phyloP scores from a whole-genome alignment of 331 rosid species.

The Quercus lobata region DNA sequence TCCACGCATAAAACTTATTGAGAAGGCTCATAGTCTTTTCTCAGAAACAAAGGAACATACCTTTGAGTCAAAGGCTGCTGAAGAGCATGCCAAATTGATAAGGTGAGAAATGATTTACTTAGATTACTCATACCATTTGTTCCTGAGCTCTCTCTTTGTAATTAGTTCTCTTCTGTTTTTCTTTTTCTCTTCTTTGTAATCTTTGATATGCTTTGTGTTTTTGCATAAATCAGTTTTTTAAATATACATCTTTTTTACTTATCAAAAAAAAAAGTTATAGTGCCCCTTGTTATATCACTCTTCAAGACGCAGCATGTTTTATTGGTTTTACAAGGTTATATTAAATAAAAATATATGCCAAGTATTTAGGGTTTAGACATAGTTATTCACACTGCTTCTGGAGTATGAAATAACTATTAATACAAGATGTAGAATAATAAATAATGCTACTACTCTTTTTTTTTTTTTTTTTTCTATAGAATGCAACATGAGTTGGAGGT shows the following conservation, averaged over 20 bases:
- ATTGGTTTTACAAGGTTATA: slow-evolving; percentile 8
- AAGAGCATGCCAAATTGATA: slow-evolving; percentile 88
- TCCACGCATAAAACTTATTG: slow-evolving; percentile 84
- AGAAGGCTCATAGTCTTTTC: slow-evolving; percentile 72
- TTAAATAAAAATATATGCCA: slow-evolving; percentile 1
- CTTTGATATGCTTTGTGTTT: too few relatives aligned
- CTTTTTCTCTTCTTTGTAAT: too few relatives aligned
- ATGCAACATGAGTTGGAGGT: slow-evolving; percentile 90
- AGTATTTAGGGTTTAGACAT: neutral
- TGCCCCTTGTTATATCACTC: slow-evolving; percentile 7
- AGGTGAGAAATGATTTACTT: slow-evolving; percentile 49
- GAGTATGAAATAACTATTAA: slow-evolving; percentile 7
- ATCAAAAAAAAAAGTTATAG: neutral
- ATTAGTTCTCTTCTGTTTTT: too few relatives aligned
- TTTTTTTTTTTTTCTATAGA: slow-evolving; percentile 40
- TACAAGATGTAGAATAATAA: slow-evolving; percentile 4
- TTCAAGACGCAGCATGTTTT: slow-evolving; percentile 1
- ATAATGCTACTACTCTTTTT: slow-evolving; percentile 16
- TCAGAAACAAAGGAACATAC: slow-evolving; percentile 83
- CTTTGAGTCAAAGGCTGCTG: slow-evolving; percentile 94
- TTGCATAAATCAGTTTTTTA: too few relatives aligned
- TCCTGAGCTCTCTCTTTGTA: too few relatives aligned
- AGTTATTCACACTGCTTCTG: slow-evolving; percentile 2
- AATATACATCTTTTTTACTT: too few relatives aligned
- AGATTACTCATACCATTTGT: neutral